Base-by-base conservation (phyloP, 257 asterid species). In the Dorcoceras hygrometricum region DNA sequence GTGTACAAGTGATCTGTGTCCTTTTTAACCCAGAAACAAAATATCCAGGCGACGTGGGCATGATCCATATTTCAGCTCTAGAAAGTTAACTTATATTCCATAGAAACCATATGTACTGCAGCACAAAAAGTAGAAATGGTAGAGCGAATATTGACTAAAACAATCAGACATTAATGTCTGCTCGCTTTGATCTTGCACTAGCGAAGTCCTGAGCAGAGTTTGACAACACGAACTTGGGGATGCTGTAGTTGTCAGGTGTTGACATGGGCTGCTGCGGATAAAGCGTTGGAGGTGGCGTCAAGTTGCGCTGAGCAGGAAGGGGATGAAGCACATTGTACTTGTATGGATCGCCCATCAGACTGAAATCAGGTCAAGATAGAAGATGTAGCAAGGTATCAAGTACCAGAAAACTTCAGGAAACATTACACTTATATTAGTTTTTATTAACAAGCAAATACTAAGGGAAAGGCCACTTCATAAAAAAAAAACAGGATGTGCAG, bases 261-360 rank as follows among this genome's bases (percentile, higher is more conserved):
- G 88, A 85, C 94, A 93, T 89, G 34, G 98, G 98, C 76, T 88
- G 95, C 82, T 93, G 98, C 0, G 98, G 98, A 74, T 93, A 93
- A 59, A 93, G 97, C 23, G 97, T 93, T 67, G 96, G 96, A 58
- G 98, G 98, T 8, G 98, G 98, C 2, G 95, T 90, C 80, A 89
- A 81, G 76, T 93, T 93, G 71, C 81, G 90, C 66, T 93, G 97
- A 23, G 97, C 98, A 18, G 98, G 98, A 34, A 93, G 86, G 2
- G 97, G 97, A 75, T 97, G 98, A 65, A 93, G 89, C 43, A 72
- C 71, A 12, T 89, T 89, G 80, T 87, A 86, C 78, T 83, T 89
- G 81, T 82, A 85, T 0, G 88, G 79, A 50, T 88, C 97, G 4
- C 80, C 84, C 32, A 59, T 69, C 63, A 74, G 67, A 71, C 97